phyloP scores from a whole-genome alignment of 352 stramenopile species.

The Pythium guiyangense region DNA sequence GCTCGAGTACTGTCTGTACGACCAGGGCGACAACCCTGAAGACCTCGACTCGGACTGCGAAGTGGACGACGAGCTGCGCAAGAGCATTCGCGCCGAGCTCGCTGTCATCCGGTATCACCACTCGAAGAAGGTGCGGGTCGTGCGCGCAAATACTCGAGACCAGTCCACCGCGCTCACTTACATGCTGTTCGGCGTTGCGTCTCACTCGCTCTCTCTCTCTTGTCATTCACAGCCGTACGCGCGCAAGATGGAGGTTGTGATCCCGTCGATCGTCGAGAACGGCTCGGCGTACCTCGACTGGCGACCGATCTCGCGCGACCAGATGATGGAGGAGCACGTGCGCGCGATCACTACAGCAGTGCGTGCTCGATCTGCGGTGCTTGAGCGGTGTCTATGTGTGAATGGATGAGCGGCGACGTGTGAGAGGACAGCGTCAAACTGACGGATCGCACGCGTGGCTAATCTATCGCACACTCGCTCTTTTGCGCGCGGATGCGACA shows the following conservation, averaged over 20 bases:
- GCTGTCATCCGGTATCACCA: slow-evolving; percentile 70
- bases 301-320: slow-evolving; percentile 63
- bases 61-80: slow-evolving; percentile 68
- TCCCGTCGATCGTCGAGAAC: slow-evolving; percentile 65
- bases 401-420: too few species aligned
- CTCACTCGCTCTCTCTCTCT: not conserved
- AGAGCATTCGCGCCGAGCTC: slow-evolving; percentile 71
- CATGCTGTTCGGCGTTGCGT: not conserved
- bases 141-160: too few species aligned
- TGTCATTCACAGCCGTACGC: slow-evolving; percentile 37
- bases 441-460: not conserved
- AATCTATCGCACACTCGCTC: too few species aligned
- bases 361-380: slow-evolving; percentile 7
- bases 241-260: slow-evolving; percentile 80
- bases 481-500: not conserved
- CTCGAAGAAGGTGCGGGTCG: slow-evolving; percentile 61
- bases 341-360: slow-evolving; percentile 56
- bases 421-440: not conserved
- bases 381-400: not conserved
- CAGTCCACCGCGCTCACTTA: too few species aligned
- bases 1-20: slow-evolving; percentile 85
- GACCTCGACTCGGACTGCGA: slow-evolving; percentile 82
- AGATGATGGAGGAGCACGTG: slow-evolving; percentile 78
- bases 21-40: slow-evolving; percentile 81
- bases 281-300: slow-evolving; percentile 60